Base-by-base conservation (phyloP, 768 basidiomycete genomes). In the Leccinum incarnatum region DNA sequence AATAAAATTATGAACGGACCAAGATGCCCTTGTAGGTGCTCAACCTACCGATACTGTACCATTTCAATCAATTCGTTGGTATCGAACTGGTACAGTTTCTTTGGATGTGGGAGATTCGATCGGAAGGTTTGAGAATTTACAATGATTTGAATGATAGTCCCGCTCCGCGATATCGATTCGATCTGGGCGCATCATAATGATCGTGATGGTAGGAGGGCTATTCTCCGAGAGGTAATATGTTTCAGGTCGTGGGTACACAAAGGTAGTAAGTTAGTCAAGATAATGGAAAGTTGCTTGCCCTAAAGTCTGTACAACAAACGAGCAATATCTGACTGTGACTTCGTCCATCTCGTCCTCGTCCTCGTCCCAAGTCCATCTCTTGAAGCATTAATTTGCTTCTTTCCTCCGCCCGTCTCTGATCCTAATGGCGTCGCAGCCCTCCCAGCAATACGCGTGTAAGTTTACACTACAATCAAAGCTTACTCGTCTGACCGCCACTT, bases 311-410 rank as follows among this genome's bases (percentile, higher is more conserved):
- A 49, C 48, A 42, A 50, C 37, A 25, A 34, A 34, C 58, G 27
- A 17, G 46, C 23, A 23, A 56, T 42, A 23, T 21, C 55, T 40
- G 52, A 63, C 66, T 66, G 68, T 67, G 60, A 66, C 61, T 69
- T 69, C 68, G 64, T 67, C 63, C 46, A 14, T 67, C 69, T 65
- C 57, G 53, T 61, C 54, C 54, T 62, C 57, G 0, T 45, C 19
- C 59, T 34, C 63, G 55, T 54, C 34, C 51, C 29, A 45, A 45
- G 0, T 17, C 54, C 61, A 51, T 47, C n/a, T 47, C 21, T 46
- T 78, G 88, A 90, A 85, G 88, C 88, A 90, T 90, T 89, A 86
- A 76, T 76, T 90, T 90, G 88, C 87, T 88, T 90, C 83, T 76
- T 62, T 75, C 71, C 67, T 69, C 64, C 60, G 62, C 69, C 71